phyloP scores from a whole-genome alignment of 2,329 filamentous ascomycete genomes.

The Ophiosphaerella korrae region DNA sequence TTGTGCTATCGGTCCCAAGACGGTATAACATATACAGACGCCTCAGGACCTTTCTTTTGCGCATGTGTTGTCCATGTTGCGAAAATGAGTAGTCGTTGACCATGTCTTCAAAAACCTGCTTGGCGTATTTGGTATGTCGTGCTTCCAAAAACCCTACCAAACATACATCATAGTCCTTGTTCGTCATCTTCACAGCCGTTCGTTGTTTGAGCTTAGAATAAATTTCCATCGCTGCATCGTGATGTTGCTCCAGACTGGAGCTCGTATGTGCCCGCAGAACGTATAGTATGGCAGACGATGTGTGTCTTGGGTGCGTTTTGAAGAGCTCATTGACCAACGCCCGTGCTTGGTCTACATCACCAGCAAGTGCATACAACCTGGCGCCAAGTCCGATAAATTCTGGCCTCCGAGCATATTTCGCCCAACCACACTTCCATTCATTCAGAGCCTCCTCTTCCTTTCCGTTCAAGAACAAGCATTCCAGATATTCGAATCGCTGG shows the following conservation, averaged over 20 bases:
- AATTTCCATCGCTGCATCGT: conserved; percentile 56
- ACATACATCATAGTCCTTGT: conserved; percentile 77
- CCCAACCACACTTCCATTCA: conserved; percentile 38
- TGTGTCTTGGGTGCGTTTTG: conserved; percentile 50
- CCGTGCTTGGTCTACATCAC: conserved; percentile 65
- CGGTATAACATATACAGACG: conserved; percentile 35
- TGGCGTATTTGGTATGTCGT: conserved; percentile 68
- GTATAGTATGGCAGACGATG: conserved; percentile 65
- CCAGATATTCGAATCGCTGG: conserved; percentile 30
- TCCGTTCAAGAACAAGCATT: conserved; percentile 34
- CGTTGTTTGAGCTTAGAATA: conserved; percentile 64
- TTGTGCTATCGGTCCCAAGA: conserved; percentile 34
- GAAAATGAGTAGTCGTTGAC: conserved; percentile 62
- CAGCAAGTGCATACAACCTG: conserved; percentile 64
- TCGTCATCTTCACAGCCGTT: conserved; percentile 64
- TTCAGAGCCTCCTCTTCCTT: conserved; percentile 29
- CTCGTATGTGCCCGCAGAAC: conserved; percentile 72
- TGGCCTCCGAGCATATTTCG: conserved; percentile 22
- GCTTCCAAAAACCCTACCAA: conserved; percentile 72
- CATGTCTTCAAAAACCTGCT: conserved; percentile 87
- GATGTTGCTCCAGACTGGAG: conserved; percentile 48
- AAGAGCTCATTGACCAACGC: conserved; percentile 62
- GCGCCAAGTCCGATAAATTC: conserved; percentile 67
- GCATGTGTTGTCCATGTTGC: conserved; percentile 44
- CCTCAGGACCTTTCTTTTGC: conserved; percentile 24